Evolutionary conservation across 2,329 filamentous ascomycete species (phyloP).

Genomic region (Xylariaceae sp.): DNA sequence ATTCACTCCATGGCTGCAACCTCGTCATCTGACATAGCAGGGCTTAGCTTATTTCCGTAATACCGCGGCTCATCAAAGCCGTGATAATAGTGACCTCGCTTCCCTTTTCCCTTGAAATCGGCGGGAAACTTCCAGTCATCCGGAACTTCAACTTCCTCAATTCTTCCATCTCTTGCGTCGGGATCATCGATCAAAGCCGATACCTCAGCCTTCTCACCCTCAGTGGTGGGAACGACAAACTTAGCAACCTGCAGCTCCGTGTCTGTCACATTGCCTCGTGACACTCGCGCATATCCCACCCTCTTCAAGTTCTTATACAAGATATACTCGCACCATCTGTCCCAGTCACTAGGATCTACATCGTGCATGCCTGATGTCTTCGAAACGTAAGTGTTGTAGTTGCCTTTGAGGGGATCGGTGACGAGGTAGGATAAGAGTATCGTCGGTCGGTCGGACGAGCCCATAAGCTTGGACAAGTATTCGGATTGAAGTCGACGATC

Average conservation of each 20-base stretch:
- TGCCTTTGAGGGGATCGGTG: slow-evolving; percentile 82
- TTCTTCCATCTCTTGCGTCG: slow-evolving; percentile 54
- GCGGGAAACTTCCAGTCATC: slow-evolving; percentile 77
- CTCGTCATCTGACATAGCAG: slow-evolving; percentile 4
- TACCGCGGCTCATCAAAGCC: slow-evolving; percentile 92
- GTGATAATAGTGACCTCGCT: slow-evolving; percentile 87
- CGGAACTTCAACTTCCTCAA: slow-evolving; percentile 71
- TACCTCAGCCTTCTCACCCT: slow-evolving; percentile 49
- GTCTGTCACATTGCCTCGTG: slow-evolving; percentile 87
- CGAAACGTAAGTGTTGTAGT: slow-evolving; percentile 95
- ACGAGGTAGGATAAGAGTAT: slow-evolving; percentile 91
- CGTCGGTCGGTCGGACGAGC: slow-evolving; percentile 70
- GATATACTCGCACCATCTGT: slow-evolving; percentile 99
- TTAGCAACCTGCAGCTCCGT: slow-evolving; percentile 97
- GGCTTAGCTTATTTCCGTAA: slow-evolving; percentile 33
- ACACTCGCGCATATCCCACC: slow-evolving; percentile 85
- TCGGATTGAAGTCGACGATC: slow-evolving; percentile 82
- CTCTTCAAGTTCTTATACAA: slow-evolving; percentile 85
- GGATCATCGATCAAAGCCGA: slow-evolving; percentile 34
- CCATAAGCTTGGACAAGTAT: slow-evolving; percentile 88
- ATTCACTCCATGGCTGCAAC: too few species aligned
- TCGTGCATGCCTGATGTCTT: slow-evolving; percentile 87
- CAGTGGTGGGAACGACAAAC: slow-evolving; percentile 74
- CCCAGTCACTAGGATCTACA: slow-evolving; percentile 89
- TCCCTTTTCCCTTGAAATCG: slow-evolving; percentile 79